Percentiles rank a stretch among this genome's conserved stretches.
Evolutionary conservation across 1,284 basidiomycete genomes (phyloP).

Genomic region (Tilletia caries): DNA sequence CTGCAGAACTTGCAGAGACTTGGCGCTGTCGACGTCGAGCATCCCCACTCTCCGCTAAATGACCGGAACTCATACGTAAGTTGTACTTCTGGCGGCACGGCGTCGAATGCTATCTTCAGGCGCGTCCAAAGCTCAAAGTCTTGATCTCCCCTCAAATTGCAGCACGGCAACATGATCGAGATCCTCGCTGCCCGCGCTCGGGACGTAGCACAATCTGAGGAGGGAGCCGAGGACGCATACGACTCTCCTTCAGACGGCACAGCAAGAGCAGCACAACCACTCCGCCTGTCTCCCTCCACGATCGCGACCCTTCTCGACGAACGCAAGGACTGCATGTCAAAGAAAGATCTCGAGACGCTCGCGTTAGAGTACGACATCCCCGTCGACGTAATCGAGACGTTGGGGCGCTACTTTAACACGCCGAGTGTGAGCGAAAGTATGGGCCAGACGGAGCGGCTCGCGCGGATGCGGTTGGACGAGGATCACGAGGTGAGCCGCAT

Average conservation of each 20-base stretch:
- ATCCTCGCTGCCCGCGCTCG: constrained; percentile 29
- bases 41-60: constrained; percentile 22
- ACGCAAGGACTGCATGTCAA: constrained; percentile 31
- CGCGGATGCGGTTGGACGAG: not conserved
- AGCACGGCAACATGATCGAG: constrained; percentile 35
- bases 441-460: not conserved
- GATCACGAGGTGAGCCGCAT: not conserved
- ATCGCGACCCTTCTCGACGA: constrained; percentile 31
- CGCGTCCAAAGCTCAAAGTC: not conserved
- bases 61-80: constrained; percentile 20
- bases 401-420: constrained; percentile 31
- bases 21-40: constrained; percentile 28
- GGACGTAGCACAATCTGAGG: not conserved
- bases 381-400: constrained; percentile 23
- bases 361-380: constrained; percentile 35
- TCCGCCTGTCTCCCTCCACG: constrained; percentile 26
- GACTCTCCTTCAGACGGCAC: constrained; percentile 1
- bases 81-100: not conserved
- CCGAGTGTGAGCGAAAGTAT: constrained; percentile 32
- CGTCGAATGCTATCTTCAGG: not conserved
- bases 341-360: constrained; percentile 27
- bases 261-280: not conserved
- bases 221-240: constrained; percentile 19
- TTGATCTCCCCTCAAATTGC: not conserved
- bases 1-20: constrained; percentile 29